Base-by-base conservation (phyloP, 2,329 filamentous ascomycete species). In the Phyllosticta citrichinensis region DNA sequence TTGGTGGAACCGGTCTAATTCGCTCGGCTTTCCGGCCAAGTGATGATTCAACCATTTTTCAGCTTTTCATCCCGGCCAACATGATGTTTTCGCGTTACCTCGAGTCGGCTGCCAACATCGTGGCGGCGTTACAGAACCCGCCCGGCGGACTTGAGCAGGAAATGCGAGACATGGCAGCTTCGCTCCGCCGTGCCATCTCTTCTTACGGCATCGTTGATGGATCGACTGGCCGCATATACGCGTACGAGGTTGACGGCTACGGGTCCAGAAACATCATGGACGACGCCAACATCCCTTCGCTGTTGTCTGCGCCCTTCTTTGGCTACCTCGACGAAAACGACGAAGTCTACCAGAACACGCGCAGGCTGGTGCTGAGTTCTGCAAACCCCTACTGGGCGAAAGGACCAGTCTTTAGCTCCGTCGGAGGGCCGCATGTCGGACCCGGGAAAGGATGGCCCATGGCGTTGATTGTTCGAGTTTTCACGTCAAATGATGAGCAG, bases 21-120 rank as follows among this genome's bases (percentile, higher is more conserved):
- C 71, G 79, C 50, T 78, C 75, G 3, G 78, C 75, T 12, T 81
- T 81, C 69, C 72, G 79, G 11, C 79, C 79, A 3, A 77, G 76
- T 27, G 79, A 81, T 64, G 79, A 81, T 65, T 66, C 75, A 0
- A 80, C 77, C 6, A 79, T 80, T 56, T 80, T 73, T 64, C 77
- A 80, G 64, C 69, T 78, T 56, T 77, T 77, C 67, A 76, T 80
- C 22, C 78, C 78, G 0, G 71, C 75, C 58, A 82, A 81, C 60
- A 91, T 91, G 87, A 89, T 90, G 87, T 86, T 91, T 65, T 79
- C 85, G 33, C 76, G 81, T 22, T 88, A 85, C 66, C 79, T 91
- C 2, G 74, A 75, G 11, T 75, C 78, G 0, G 75, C 81, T 0
- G 76, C 78, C 17, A 70, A 75, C 5, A 84, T 86, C 66, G 81